Evolutionary conservation across 805 yeast genomes (phyloP), one percentile per base, ranked within the genome.

Genomic region (Starmerella roubikii): DNA sequence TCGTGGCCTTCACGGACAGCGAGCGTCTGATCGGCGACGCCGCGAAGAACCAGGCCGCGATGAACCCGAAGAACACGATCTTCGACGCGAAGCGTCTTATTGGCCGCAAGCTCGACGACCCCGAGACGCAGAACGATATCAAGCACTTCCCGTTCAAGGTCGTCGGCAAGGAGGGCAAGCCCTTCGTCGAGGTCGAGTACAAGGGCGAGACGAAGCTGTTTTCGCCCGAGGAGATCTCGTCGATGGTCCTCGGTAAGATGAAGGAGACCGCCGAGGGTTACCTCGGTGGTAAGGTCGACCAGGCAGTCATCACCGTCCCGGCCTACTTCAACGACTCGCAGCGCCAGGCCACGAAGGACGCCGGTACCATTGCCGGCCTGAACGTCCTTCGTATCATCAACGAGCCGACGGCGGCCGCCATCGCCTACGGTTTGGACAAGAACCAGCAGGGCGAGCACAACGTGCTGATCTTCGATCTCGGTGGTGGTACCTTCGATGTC

Each of bases 401-500:
- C 68, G 96, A 85, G 71, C 95, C 96, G 55, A 84, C 96, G 54
- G 96, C 96, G 50, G 96, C 96, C 59, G 96, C 96, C 55, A 84
- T 86, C 70, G 96, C 97, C 62, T 86, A 86, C 76, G 97, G 97
- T 75, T 74, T 86, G 56, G 67, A 64, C 56, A 63, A 62, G 61
- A 59, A 61, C 62, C 71, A 78, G 50, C 77, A 74, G 47, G 73
- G 72, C 50, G 94, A 85, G 69, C 78, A 78, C 65, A 83, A 84
- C 66, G 88, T 85, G 48, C 71, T 85, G 59, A 82, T 85, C 62
- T 85, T 84, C 71, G 95, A 85, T 68, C 76, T 85, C 63, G 96
- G 96, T 75, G 96, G 96, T 71, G 95, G 95, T 76, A 85, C 95
- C 62, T 85, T 85, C 71, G 96, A 85, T 81, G 95, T 85, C 41